Conservation (phyloP, 1,284 basidiomycete genomes). For the Caloboletus inedulis region DNA sequence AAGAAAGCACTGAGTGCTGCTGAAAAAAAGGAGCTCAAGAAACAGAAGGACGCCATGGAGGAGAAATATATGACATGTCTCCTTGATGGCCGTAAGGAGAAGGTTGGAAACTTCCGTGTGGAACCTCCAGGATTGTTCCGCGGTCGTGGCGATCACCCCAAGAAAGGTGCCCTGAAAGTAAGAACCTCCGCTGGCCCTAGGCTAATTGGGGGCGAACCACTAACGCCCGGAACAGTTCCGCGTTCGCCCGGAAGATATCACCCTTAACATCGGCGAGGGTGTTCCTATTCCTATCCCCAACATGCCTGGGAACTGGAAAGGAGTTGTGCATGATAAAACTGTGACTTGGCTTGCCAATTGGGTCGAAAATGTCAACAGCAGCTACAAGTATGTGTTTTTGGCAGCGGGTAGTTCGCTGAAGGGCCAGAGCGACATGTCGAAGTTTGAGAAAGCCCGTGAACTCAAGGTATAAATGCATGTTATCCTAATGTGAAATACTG, state of each 20-base stretch:
- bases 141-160: constrained; percentile 97
- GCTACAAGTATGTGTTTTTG: constrained; percentile 95
- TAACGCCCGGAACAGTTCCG: constrained; percentile 55
- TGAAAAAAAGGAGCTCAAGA: constrained; percentile 89
- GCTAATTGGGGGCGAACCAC: not conserved
- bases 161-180: constrained; percentile 95
- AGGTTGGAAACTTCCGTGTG: constrained; percentile 96
- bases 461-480: constrained; percentile 62
- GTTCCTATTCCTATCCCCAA: constrained; percentile 79
- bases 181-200: constrained; percentile 14
- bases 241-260: constrained; percentile 90
- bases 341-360: constrained; percentile 98
- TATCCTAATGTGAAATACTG: constrained; percentile 2
- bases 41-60: constrained; percentile 81
- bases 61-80: constrained; percentile 82
- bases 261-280: constrained; percentile 84
- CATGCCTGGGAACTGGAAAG: constrained; percentile 85
- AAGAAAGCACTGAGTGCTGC: constrained; percentile 85
- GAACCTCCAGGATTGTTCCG: constrained; percentile 98
- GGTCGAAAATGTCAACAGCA: constrained; percentile 93
- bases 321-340: constrained; percentile 84
- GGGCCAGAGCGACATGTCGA: constrained; percentile 93
- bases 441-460: constrained; percentile 95
- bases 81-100: constrained; percentile 95
- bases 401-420: constrained; percentile 93